Evolutionary conservation across 352 stramenopile genomes (phyloP).

Genomic region (Thraustotheca clavata): DNA sequence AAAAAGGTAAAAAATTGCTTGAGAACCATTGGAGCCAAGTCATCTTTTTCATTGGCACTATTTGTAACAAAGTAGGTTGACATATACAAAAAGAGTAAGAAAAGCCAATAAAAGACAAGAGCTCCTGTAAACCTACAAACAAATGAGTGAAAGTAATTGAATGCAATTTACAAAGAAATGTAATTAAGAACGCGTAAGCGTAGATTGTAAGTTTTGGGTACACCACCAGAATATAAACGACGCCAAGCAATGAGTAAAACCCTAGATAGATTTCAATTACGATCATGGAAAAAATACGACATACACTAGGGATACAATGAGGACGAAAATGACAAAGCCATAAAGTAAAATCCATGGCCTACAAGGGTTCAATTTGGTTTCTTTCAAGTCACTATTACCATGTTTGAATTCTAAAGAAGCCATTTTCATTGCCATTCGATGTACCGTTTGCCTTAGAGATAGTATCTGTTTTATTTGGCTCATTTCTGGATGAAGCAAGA

Average conservation of each 20-base stretch:
- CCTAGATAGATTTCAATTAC: conserved; percentile 23
- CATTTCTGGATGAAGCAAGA: conserved; percentile 74
- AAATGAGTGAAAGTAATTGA: background rate
- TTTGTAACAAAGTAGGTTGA: conserved; percentile 83
- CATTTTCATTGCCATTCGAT: background rate
- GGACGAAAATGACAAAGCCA: conserved; percentile 70
- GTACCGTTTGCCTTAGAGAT: background rate
- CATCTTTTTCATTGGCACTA: conserved; percentile 35
- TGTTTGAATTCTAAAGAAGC: conserved; percentile 13
- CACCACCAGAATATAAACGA: conserved; percentile 67
- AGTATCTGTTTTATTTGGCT: conserved; percentile 30
- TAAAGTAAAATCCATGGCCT: conserved; percentile 86
- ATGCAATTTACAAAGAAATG: conserved; percentile 64
- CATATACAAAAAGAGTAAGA: conserved; percentile 83
- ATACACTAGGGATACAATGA: conserved; percentile 75
- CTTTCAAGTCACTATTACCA: conserved; percentile 2
- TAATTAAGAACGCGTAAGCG: conserved; percentile 84
- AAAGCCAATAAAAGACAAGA: conserved; percentile 85
- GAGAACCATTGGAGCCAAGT: conserved; percentile 58
- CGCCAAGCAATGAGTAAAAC: conserved; percentile 79
- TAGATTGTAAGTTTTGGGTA: conserved; percentile 86
- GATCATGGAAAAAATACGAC: background rate
- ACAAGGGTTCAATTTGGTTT: background rate
- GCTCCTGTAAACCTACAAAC: conserved; percentile 62
- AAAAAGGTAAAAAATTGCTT: conserved; percentile 77